phyloP scores from a whole-genome alignment of 306 rosid species.

The Citrullus colocynthis region DNA sequence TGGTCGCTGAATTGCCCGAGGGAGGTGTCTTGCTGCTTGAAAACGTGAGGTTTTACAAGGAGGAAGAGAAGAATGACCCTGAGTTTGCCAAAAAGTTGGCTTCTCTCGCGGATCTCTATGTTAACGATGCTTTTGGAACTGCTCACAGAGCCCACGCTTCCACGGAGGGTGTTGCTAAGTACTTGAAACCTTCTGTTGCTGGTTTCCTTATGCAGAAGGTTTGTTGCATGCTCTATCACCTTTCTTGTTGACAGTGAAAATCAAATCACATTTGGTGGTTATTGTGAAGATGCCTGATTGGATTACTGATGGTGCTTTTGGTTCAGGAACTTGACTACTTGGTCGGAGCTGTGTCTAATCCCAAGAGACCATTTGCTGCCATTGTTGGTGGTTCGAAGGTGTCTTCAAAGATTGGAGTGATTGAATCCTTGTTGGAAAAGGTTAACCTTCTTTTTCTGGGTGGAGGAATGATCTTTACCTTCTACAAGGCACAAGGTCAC shows the following conservation, averaged over 20 bases:
- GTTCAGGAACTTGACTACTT: conserved; percentile 87
- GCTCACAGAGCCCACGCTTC: conserved; percentile 99
- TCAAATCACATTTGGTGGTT: not conserved
- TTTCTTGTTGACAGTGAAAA: not conserved
- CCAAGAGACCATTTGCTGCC: conserved; percentile 94
- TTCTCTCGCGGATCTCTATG: conserved; percentile 84
- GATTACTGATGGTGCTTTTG: conserved; percentile 1
- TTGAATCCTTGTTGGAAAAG: conserved; percentile 74
- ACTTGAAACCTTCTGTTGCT: conserved; percentile 81
- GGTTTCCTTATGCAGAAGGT: conserved; percentile 98
- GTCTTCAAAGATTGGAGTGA: conserved; percentile 84
- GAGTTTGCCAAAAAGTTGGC: conserved; percentile 86
- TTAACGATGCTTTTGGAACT: conserved; percentile 91
- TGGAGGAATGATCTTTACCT: conserved; percentile 91
- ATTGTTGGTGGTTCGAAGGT: conserved; percentile 94
- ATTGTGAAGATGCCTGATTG: not conserved
- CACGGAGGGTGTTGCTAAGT: conserved; percentile 82
- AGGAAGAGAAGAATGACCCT: conserved; percentile 97
- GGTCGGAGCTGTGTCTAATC: conserved; percentile 76
- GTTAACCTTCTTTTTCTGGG: conserved; percentile 74
- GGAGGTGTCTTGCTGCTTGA: conserved; percentile 95
- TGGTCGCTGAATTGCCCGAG: conserved; percentile 60
- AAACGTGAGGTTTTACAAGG: conserved; percentile 85
- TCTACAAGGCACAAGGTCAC: conserved; percentile 91
- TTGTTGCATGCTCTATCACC: not conserved